A percentile compares a stretch with the other conserved stretches of the same genome.
Conservation (phyloP, 1,139 yeast genomes). For the Hansenula lynferdii region DNA sequence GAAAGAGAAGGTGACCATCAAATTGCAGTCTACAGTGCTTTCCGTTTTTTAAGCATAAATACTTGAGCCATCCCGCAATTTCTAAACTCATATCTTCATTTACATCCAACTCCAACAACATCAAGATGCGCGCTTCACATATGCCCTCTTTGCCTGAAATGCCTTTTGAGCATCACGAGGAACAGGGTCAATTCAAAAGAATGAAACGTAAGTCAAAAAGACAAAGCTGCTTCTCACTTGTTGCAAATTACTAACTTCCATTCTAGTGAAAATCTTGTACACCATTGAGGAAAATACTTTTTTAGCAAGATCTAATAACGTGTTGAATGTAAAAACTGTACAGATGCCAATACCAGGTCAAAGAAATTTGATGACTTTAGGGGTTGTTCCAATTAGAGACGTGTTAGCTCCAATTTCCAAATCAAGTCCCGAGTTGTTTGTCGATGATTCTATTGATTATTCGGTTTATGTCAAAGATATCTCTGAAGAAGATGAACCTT, state of each 20-base stretch:
- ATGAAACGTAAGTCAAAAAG: too few species aligned
- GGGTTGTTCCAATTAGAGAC: slow-evolving; percentile 49
- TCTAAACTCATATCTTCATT: too few species aligned
- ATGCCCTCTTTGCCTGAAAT: slow-evolving; percentile 25
- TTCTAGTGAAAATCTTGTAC: slow-evolving; percentile 57
- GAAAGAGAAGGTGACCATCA: too few species aligned
- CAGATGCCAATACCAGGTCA: slow-evolving; percentile 36
- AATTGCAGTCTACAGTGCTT: too few species aligned
- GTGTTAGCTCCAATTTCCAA: slow-evolving; percentile 47
- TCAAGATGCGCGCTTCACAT: slow-evolving; percentile 22
- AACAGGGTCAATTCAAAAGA: slow-evolving; percentile 1
- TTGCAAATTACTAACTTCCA: too few species aligned
- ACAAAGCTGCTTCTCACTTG: too few species aligned
- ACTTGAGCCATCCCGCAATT: too few species aligned
- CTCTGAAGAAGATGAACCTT: slow-evolving; percentile 73
- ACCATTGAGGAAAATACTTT: slow-evolving; percentile 56
- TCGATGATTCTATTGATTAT: slow-evolving; percentile 46
- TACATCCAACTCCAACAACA: too few species aligned
- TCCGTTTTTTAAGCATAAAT: too few species aligned
- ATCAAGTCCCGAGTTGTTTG: slow-evolving; percentile 57
- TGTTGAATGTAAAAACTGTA: slow-evolving; percentile 43
- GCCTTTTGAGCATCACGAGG: slow-evolving; percentile 15
- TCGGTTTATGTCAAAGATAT: slow-evolving; percentile 71
- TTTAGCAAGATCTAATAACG: slow-evolving; percentile 47
- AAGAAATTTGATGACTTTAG: slow-evolving; percentile 39